Evolutionary conservation across 129 eudicot genomes (phyloP).

Genomic region (Flaveria trinervia): DNA sequence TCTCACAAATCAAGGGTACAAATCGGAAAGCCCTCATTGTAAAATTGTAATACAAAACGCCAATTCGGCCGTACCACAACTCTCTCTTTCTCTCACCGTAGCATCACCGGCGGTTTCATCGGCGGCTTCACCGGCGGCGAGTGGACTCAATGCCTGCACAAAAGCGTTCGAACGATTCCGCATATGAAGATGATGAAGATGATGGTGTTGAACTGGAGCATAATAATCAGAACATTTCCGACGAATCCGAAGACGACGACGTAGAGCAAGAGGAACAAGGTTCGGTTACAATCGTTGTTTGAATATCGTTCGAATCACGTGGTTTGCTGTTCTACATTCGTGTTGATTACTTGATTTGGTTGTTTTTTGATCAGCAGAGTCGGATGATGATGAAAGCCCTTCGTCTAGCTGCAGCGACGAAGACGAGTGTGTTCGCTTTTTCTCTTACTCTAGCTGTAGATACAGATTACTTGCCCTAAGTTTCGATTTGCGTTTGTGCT

Average conservation of each 20-base stretch:
- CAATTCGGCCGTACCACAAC: slow-evolving; percentile 30
- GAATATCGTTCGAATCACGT: slow-evolving; percentile 11
- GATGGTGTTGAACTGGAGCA: slow-evolving; percentile 12
- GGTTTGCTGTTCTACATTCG: slow-evolving; percentile 19
- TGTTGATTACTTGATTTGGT: slow-evolving; percentile 16
- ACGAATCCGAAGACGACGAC: slow-evolving; percentile 29
- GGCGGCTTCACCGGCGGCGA: slow-evolving; percentile 36
- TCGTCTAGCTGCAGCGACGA: slow-evolving; percentile 48
- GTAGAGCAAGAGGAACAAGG: slow-evolving; percentile 34
- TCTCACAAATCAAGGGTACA: slow-evolving; percentile 20
- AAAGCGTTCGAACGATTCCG: slow-evolving; percentile 35
- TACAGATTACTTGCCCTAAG: slow-evolving; percentile 19
- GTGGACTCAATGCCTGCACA: slow-evolving; percentile 42
- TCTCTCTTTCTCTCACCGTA: slow-evolving; percentile 27
- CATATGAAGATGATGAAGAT: neutral
- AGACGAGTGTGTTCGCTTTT: slow-evolving; percentile 55
- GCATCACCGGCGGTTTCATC: slow-evolving; percentile 16
- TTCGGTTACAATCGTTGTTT: neutral
- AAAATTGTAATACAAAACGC: slow-evolving; percentile 17
- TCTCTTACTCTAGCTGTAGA: slow-evolving; percentile 8
- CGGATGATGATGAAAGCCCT: slow-evolving; percentile 53
- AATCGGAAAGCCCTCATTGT: slow-evolving; percentile 1
- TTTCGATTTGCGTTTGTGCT: slow-evolving; percentile 17
- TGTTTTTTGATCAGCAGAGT: slow-evolving; percentile 15
- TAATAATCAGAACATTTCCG: slow-evolving; percentile 28